These are phyloP conservation scores for Phtheirospermum japonicum DNA, from an alignment of 257 asterid species.

Conservation along the genomic window DNA sequence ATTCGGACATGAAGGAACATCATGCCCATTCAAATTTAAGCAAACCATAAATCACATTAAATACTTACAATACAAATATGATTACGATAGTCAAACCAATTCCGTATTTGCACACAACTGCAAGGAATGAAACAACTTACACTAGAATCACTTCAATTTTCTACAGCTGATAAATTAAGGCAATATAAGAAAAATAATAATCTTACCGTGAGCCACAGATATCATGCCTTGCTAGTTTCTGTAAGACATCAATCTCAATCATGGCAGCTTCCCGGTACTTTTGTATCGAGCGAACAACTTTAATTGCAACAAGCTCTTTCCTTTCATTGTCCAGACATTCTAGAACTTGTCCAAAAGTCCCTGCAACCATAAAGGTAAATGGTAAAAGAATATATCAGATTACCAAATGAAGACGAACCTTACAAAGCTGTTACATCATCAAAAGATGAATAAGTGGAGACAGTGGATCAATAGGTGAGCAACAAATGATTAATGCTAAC, in stretches of 20 bases:
- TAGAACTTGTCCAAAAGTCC: conserved; percentile 81
- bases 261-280: conserved; percentile 87
- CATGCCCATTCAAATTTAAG: conserved; percentile 35
- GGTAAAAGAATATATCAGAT: conserved; percentile 20
- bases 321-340: conserved; percentile 74
- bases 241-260: conserved; percentile 80
- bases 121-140: conserved; percentile 57
- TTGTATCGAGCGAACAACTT: conserved; percentile 70
- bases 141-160: conserved; percentile 51
- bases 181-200: conserved; percentile 19
- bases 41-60: conserved; percentile 37
- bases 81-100: conserved; percentile 89
- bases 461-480: conserved; percentile 15
- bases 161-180: conserved; percentile 21
- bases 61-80: conserved; percentile 86
- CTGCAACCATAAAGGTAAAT: conserved; percentile 32
- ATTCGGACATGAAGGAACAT: conserved; percentile 38
- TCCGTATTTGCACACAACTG: conserved; percentile 96
- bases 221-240: conserved; percentile 68
- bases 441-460: conserved; percentile 7
- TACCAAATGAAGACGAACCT: conserved; percentile 8
- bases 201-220: conserved; percentile 36
- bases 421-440: neutral
- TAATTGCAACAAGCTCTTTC: conserved; percentile 75
- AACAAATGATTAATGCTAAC: conserved; percentile 39